These are phyloP conservation scores for Fusarium drepaniforme DNA, from an alignment of 2,329 filamentous ascomycete genomes.

Conservation along the genomic window DNA sequence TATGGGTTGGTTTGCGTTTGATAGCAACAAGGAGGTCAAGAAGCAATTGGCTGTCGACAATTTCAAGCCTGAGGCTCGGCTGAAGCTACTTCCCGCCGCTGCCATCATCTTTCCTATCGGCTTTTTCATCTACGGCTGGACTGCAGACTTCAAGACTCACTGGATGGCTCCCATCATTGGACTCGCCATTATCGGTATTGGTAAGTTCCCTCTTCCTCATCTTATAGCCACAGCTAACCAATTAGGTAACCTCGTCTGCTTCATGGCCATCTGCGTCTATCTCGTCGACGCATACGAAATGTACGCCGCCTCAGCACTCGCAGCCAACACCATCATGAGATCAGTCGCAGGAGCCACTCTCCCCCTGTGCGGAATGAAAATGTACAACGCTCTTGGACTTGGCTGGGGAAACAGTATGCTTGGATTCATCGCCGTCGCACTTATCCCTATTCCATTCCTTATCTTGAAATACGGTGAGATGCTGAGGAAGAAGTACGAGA, in stretches of 20 bases:
- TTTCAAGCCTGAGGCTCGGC: slow-evolving; percentile 17
- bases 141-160: slow-evolving; percentile 25
- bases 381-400: slow-evolving; percentile 51
- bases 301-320: slow-evolving; percentile 27
- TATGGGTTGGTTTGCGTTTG: slow-evolving; percentile 19
- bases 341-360: slow-evolving; percentile 12
- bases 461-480: slow-evolving; percentile 55
- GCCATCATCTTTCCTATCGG: slow-evolving; percentile 21
- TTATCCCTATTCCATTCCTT: slow-evolving; percentile 56
- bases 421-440: slow-evolving; percentile 53
- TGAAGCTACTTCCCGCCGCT: slow-evolving; percentile 20
- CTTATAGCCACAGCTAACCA: neutral
- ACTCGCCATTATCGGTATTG: slow-evolving; percentile 16
- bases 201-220: neutral
- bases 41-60: neutral
- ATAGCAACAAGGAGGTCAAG: slow-evolving; percentile 21
- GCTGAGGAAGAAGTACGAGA: slow-evolving; percentile 26
- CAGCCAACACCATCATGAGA: slow-evolving; percentile 28
- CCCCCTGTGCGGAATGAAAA: slow-evolving; percentile 20
- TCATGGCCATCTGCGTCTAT: slow-evolving; percentile 29
- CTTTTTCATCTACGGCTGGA: slow-evolving; percentile 34
- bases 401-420: slow-evolving; percentile 60
- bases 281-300: slow-evolving; percentile 28
- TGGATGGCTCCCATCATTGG: slow-evolving; percentile 31
- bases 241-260: slow-evolving; percentile 16